These are phyloP conservation scores for Talaromyces thailandensis DNA, from an alignment of 495 filamentous ascomycete species.

Conservation along the genomic window DNA sequence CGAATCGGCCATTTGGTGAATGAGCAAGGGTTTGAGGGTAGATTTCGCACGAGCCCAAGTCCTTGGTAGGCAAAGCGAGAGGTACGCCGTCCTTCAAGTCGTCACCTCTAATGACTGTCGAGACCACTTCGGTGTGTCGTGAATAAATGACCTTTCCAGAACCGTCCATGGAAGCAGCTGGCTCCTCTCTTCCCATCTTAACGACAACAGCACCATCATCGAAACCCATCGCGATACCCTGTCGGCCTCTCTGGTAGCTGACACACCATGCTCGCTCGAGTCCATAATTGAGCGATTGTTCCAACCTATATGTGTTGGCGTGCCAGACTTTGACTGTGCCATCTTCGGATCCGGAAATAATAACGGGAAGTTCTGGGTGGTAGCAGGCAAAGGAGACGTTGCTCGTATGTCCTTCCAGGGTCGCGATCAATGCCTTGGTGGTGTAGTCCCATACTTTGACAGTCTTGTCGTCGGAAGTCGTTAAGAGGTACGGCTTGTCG, in stretches of 20 bases:
- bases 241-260: constrained; percentile 83
- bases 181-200: constrained; percentile 95
- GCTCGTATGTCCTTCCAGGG: constrained; percentile 92
- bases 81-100: constrained; percentile 81
- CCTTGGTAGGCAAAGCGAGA: constrained; percentile 81
- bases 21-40: constrained; percentile 92
- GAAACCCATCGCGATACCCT: constrained; percentile 91
- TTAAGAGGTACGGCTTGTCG: constrained; percentile 95
- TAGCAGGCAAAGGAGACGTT: constrained; percentile 99
- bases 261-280: constrained; percentile 97
- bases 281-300: constrained; percentile 92
- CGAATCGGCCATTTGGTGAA: constrained; percentile 95
- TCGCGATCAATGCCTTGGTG: constrained; percentile 93
- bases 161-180: constrained; percentile 92
- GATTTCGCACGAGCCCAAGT: constrained; percentile 89
- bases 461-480: constrained; percentile 89
- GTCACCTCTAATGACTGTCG: constrained; percentile 87
- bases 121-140: constrained; percentile 85
- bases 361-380: constrained; percentile 92
- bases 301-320: constrained; percentile 89
- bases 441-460: constrained; percentile 99
- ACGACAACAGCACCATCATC: constrained; percentile 97
- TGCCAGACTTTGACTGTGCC: constrained; percentile 99
- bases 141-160: constrained; percentile 96
- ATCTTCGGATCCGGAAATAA: constrained; percentile 98